These are phyloP conservation scores for Rhamnella rubrinervis DNA, from an alignment of 331 rosid species.

Conservation along the genomic window DNA sequence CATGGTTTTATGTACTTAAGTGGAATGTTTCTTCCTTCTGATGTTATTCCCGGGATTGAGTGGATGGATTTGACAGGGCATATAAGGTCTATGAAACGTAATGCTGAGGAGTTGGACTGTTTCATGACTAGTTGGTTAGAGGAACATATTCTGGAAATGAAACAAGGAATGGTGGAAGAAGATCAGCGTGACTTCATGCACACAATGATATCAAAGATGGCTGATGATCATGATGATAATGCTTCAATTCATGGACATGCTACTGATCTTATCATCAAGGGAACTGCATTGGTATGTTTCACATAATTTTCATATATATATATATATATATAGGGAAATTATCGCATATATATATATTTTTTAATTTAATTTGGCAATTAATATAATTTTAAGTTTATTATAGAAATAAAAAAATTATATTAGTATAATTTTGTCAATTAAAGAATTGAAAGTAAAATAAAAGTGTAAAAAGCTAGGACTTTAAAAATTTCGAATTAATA, in stretches of 20 bases:
- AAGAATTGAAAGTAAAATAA: no score
- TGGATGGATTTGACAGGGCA: not conserved
- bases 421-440: no score
- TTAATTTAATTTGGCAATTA: no score
- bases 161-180: not conserved
- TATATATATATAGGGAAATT: no score
- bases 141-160: conserved; percentile 9
- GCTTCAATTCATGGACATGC: not conserved
- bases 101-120: conserved; percentile 19
- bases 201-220: conserved; percentile 8
- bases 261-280: conserved; percentile 29
- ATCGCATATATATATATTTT: no score
- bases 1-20: not conserved
- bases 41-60: not conserved
- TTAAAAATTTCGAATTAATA: no score
- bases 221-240: conserved; percentile 2
- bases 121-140: conserved; percentile 9
- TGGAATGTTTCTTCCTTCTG: not conserved
- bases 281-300: conserved; percentile 31
- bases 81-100: conserved; percentile 9
- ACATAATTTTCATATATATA: not conserved
- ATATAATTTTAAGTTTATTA: no score
- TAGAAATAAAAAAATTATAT: no score
- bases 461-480: no score
- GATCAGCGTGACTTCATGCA: conserved; percentile 16